Evolutionary conservation across 768 basidiomycete genomes (phyloP), one percentile per base, ranked within the genome.

Genomic region (Pilatotrama ljubarskyi): DNA sequence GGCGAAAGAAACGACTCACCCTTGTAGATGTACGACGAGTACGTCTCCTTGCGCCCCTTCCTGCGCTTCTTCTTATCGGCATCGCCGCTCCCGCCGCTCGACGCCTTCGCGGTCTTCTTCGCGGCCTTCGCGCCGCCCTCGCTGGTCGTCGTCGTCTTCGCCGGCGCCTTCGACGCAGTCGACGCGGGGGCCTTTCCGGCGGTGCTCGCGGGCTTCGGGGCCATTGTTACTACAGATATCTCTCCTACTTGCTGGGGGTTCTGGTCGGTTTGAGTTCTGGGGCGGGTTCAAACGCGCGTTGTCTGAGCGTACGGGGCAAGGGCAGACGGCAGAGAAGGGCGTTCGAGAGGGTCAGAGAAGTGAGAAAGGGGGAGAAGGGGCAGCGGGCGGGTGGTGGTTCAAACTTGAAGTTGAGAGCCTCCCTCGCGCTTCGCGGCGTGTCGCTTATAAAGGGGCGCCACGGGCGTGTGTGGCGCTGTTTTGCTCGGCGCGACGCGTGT

Each of bases 11-110:
- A 38, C 44, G 2, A 74, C 78, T 53, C 63, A 90, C 91, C 90
- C 77, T 93, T 94, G 83, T 93, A 94, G 74, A 97, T 95, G 82
- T 96, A 96, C 35, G 92, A 91, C 20, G 92, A 88, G 80, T 93
- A 94, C 2, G 92, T 93, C 81, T 94, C 92, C 81, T 93, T 93
- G 76, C 93, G 82, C 54, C 82, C 74, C 83, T 95, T 95, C 77
- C 87, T 88, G 68, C 88, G 80, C 84, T 94, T 94, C 84, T 92
- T 91, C 75, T 93, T 79, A n/a, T 72, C 74, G 49, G 72, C 78
- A 40, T 73, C 89, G 47, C 83, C 85, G 54, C 84, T 86, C 41
- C 80, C 81, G 38, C 80, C 77, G 44, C 58, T 22, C 29, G 51
- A 54, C 7, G 86, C 74, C 57, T 79, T 72, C 4, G 80, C 72